These are phyloP conservation scores for Termitomyces sp. DNA, from an alignment of 768 basidiomycete species.

Conservation along the genomic window DNA sequence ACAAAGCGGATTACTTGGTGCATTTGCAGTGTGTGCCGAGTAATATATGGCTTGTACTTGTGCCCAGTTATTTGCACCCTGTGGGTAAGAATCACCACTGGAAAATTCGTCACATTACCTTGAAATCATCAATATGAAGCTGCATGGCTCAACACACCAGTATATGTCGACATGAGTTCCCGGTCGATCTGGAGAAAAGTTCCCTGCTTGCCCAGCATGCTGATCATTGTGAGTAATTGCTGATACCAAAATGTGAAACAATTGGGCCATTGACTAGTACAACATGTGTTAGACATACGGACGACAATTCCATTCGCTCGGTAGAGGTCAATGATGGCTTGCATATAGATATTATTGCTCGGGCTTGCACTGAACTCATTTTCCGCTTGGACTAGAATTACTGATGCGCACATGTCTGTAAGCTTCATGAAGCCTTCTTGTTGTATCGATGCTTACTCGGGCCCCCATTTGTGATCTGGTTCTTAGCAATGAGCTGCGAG, in stretches of 20 bases:
- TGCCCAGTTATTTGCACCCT: slow-evolving; percentile 41
- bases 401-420: slow-evolving; percentile 16
- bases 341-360: slow-evolving; percentile 42
- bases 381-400: slow-evolving; percentile 47
- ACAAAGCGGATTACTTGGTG: slow-evolving; percentile 43
- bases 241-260: slow-evolving; percentile 10
- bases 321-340: slow-evolving; percentile 39
- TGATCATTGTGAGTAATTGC: slow-evolving; percentile 47
- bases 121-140: neutral
- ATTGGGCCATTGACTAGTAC: neutral
- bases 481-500: slow-evolving; percentile 41
- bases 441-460: slow-evolving; percentile 33
- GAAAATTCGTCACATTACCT: neutral
- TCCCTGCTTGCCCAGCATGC: slow-evolving; percentile 39
- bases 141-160: slow-evolving; percentile 26
- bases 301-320: slow-evolving; percentile 41
- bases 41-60: slow-evolving; percentile 46
- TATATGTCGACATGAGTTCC: slow-evolving; percentile 44
- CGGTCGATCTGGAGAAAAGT: slow-evolving; percentile 43
- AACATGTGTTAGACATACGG: slow-evolving; percentile 26
- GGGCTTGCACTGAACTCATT: slow-evolving; percentile 47
- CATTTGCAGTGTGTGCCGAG: slow-evolving; percentile 36
- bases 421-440: neutral
- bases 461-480: slow-evolving; percentile 57
- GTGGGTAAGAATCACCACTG: slow-evolving; percentile 49